phyloP scores from a whole-genome alignment of 1,139 yeast species.

The Suhomyces coccinellae region DNA sequence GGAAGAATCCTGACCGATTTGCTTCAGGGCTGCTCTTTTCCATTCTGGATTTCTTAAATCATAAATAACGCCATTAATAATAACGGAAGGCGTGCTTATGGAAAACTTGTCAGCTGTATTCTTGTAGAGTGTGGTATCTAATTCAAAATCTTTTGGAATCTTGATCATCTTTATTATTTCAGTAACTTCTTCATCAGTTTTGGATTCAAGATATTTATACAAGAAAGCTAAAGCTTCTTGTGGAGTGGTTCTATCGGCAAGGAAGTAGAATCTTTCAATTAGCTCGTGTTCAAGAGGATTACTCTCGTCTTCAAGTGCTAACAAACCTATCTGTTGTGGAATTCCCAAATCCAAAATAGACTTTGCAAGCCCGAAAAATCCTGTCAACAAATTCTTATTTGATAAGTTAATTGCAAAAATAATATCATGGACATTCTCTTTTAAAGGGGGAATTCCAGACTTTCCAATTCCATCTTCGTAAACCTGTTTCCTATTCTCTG shows the following conservation, averaged over 20 bases:
- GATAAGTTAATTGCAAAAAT: conserved; percentile 71
- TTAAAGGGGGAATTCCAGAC: conserved; percentile 65
- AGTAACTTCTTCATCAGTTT: conserved; percentile 26
- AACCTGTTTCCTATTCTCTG: conserved; percentile 44
- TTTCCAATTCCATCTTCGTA: conserved; percentile 30
- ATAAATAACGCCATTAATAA: conserved; percentile 72
- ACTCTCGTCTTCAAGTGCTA: conserved; percentile 53
- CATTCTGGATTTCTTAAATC: conserved; percentile 37
- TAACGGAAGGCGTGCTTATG: conserved; percentile 50
- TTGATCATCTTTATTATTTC: conserved; percentile 26
- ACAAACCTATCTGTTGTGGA: conserved; percentile 79
- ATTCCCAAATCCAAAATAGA: conserved; percentile 56
- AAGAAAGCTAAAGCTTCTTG: conserved; percentile 45
- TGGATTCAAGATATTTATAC: conserved; percentile 37
- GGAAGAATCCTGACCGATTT: conserved; percentile 39
- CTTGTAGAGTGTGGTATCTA: conserved; percentile 15
- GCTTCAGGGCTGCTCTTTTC: conserved; percentile 43
- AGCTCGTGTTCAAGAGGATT: conserved; percentile 26
- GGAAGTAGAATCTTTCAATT: conserved; percentile 36
- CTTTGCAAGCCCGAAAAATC: conserved; percentile 49
- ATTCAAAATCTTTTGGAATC: conserved; percentile 15
- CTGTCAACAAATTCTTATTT: conserved; percentile 47
- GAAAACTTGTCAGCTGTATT: conserved; percentile 32
- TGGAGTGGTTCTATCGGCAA: conserved; percentile 30
- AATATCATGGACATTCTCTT: conserved; percentile 74